phyloP scores from a whole-genome alignment of 768 basidiomycete genomes.

The Rhodotorula graminis region DNA sequence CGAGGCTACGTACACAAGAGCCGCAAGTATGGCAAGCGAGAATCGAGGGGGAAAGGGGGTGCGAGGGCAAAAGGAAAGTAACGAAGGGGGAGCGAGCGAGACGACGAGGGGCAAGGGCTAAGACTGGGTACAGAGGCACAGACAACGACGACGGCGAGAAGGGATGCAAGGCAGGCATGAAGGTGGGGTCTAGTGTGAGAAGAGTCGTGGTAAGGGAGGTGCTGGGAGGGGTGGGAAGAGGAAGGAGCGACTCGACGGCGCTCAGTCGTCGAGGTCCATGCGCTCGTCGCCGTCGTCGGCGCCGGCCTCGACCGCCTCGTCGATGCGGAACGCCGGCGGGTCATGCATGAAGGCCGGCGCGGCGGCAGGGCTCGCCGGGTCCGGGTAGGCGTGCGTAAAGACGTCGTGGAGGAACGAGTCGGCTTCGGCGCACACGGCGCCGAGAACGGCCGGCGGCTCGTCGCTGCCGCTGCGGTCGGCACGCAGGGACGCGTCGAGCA shows the following conservation, averaged over 20 bases:
- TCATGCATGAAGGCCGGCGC: slow-evolving; percentile 17
- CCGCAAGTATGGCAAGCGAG: not conserved
- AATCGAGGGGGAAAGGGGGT: not conserved
- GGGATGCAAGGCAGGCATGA: not conserved
- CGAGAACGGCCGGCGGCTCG: slow-evolving; percentile 50
- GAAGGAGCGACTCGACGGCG: no score
- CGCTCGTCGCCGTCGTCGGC: not conserved
- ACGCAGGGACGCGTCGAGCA: slow-evolving; percentile 22
- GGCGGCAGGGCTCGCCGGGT: slow-evolving; percentile 20
- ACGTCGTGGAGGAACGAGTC: slow-evolving; percentile 64
- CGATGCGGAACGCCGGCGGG: not conserved
- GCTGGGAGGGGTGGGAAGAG: no score
- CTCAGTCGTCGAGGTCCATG: slow-evolving; percentile 16
- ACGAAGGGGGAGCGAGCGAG: not conserved
- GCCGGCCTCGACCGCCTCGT: not conserved
- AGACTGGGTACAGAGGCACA: not conserved
- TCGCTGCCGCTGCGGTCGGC: not conserved
- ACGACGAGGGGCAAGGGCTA: not conserved
- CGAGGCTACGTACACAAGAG: not conserved
- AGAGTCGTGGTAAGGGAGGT: no score
- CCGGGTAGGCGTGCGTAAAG: slow-evolving; percentile 45
- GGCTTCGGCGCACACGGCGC: slow-evolving; percentile 56
- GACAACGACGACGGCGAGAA: not conserved
- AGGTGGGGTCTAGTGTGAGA: not conserved
- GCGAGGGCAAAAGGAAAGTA: not conserved